Evolutionary conservation across 345 rosid genomes (phyloP), one percentile per base, ranked within the genome.

Genomic region (Jatropha curcas): DNA sequence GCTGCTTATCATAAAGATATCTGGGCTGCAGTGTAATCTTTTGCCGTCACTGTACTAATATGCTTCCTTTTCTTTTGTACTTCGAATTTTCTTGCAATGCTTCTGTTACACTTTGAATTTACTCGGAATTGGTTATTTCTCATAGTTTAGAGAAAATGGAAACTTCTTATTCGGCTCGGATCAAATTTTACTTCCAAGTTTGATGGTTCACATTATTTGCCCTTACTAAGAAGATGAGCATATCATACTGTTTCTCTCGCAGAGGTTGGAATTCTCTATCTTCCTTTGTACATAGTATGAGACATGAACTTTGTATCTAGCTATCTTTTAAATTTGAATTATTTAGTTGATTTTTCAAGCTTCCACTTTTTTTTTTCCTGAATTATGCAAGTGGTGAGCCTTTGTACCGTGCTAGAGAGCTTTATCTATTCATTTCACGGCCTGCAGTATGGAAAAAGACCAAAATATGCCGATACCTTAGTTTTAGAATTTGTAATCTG

Each of bases 61-160:
- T 67, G 39, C 34, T 76, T 45, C 68, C 66, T 65, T 52, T 65
- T 20, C 8, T 79, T 63, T n/a, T 67, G 48, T 45, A 24, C 27
- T 11, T 0, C 17, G 24, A 59, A 67, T n/a, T n/a, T n/a, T n/a
- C n/a, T n/a, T n/a, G n/a, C n/a, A n/a, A n/a, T n/a, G n/a, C n/a
- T 65, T 20, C 8, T 79, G 58, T n/a, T 67, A 41, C 35, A 24
- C 27, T 11, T 0, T 17, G 24, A 59, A 67, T 35, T 34, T 17
- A 33, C 55, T 45, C 14, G 46, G 28, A 51, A n/a, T 63, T 16
- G n/a, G 46, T 16, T 17, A 45, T 67, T 22, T 52, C 53, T 75
- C 11, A 60, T 53, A 39, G 52, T 68, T 45, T 3, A 65, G 53
- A 74, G 65, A 17, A 34, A 72, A n/a, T 55, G 72, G 66, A 55